Percentiles rank a stretch among this genome's conserved stretches.
Evolutionary conservation across 108 stramenopile species (phyloP).

Genomic region (Skeletonema costatum): DNA sequence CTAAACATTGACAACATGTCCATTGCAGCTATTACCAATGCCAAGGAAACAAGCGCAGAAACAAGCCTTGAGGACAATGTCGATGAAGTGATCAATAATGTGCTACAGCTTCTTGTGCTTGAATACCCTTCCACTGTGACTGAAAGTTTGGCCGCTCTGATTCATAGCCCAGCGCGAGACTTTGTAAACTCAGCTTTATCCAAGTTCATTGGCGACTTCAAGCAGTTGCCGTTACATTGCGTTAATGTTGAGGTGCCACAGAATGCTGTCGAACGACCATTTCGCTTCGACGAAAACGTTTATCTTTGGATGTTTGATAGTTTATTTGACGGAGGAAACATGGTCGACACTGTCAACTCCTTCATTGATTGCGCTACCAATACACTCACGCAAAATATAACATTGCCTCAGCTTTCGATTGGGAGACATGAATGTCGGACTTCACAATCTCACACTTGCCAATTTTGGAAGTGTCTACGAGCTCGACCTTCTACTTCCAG

Average conservation of each 20-base stretch:
- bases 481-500: constrained; percentile 48
- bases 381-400: constrained; percentile 4
- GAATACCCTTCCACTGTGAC: constrained; percentile 63
- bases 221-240: constrained; percentile 46
- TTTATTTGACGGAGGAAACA: constrained; percentile 34
- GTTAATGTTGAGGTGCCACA: constrained; percentile 39
- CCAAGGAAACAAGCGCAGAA: not conserved
- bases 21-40: constrained; percentile 15
- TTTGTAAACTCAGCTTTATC: constrained; percentile 35
- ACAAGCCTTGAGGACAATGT: constrained; percentile 54
- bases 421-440: constrained; percentile 15
- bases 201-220: constrained; percentile 35
- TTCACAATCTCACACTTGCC: constrained; percentile 34
- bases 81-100: constrained; percentile 57
- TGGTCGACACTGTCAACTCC: constrained; percentile 43
- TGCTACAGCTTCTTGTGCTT: constrained; percentile 47
- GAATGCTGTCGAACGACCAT: constrained; percentile 19
- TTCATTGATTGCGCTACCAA: constrained; percentile 51
- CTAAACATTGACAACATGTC: constrained; percentile 34
- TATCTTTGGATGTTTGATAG: constrained; percentile 45
- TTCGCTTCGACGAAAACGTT: constrained; percentile 35
- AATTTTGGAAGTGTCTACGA: constrained; percentile 33
- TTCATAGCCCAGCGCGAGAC: constrained; percentile 34
- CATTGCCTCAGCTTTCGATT: constrained; percentile 18
- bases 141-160: constrained; percentile 36